Conservation (phyloP, 176 grass and related monocot genomes). For the Triticum turgidum region DNA sequence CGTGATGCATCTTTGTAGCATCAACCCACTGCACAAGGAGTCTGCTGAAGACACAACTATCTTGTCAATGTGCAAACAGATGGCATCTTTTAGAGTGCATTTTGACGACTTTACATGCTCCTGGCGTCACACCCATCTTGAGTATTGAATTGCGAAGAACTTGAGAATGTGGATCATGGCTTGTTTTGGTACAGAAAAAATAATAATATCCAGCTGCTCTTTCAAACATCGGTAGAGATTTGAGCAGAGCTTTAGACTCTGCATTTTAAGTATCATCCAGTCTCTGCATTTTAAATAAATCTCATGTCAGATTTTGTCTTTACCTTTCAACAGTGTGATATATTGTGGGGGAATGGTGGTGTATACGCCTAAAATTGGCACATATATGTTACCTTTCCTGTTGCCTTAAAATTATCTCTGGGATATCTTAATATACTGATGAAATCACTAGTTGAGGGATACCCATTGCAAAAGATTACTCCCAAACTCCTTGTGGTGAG, state of each 20-base stretch:
- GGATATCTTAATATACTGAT: background rate
- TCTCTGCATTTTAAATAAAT: background rate
- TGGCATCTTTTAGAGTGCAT: background rate
- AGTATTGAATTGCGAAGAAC: background rate
- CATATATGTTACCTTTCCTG: background rate
- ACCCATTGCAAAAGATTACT: no score
- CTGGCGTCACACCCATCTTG: background rate
- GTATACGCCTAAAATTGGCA: background rate
- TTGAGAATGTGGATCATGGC: background rate
- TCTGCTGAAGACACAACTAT: background rate
- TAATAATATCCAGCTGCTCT: background rate
- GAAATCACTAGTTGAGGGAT: no score
- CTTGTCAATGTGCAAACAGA: background rate
- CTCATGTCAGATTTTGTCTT: conserved; percentile 6
- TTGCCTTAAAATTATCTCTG: background rate
- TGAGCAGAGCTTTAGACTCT: background rate
- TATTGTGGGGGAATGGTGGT: background rate
- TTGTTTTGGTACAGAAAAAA: background rate
- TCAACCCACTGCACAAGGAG: background rate
- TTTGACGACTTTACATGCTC: background rate
- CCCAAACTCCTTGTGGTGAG: no score
- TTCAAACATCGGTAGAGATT: background rate
- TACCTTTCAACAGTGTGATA: background rate
- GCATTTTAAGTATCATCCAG: background rate
- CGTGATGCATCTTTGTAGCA: background rate